Evolutionary conservation across 129 eudicot species (phyloP).

Genomic region (Flaveria sonorensis): DNA sequence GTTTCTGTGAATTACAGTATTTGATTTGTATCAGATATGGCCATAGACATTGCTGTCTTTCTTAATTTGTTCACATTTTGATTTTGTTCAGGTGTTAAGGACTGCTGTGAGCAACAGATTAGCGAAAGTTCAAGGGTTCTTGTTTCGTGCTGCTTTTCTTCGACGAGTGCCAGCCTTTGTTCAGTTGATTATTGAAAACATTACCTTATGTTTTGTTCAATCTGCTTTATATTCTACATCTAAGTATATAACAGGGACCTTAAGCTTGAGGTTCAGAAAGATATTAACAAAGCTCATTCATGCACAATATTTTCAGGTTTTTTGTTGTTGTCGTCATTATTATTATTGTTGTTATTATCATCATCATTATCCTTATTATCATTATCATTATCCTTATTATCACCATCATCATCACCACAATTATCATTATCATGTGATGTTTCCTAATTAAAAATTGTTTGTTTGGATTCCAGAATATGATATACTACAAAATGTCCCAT

Average conservation of each 20-base stretch:
- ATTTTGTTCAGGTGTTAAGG: slow-evolving; percentile 73
- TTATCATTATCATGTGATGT: background rate
- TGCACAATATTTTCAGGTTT: slow-evolving; percentile 88
- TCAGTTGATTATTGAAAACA: slow-evolving; percentile 87
- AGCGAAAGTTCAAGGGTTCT: slow-evolving; percentile 98
- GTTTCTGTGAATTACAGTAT: background rate
- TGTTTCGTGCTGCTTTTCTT: slow-evolving; percentile 98
- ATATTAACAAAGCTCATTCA: slow-evolving; percentile 93
- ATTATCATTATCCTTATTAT: background rate
- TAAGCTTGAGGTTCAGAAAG: slow-evolving; percentile 91
- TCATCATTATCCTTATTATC: background rate
- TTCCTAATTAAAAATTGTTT: slow-evolving; percentile 18
- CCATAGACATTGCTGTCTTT: slow-evolving; percentile 14
- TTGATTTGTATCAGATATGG: slow-evolving; percentile 6
- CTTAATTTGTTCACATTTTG: slow-evolving; percentile 14
- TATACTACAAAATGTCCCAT: slow-evolving; percentile 94
- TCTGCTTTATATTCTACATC: slow-evolving; percentile 93
- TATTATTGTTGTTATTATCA: background rate
- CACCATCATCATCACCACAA: background rate
- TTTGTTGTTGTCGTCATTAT: background rate
- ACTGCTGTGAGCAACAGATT: slow-evolving; percentile 98
- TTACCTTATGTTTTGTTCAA: slow-evolving; percentile 78
- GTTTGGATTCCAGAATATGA: slow-evolving; percentile 80
- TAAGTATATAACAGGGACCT: slow-evolving; percentile 93
- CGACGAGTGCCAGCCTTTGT: slow-evolving; percentile 93